Evolutionary conservation across 768 basidiomycete genomes (phyloP), one percentile per base, ranked within the genome.

Genomic region (Hygrophorus pudorinus): DNA sequence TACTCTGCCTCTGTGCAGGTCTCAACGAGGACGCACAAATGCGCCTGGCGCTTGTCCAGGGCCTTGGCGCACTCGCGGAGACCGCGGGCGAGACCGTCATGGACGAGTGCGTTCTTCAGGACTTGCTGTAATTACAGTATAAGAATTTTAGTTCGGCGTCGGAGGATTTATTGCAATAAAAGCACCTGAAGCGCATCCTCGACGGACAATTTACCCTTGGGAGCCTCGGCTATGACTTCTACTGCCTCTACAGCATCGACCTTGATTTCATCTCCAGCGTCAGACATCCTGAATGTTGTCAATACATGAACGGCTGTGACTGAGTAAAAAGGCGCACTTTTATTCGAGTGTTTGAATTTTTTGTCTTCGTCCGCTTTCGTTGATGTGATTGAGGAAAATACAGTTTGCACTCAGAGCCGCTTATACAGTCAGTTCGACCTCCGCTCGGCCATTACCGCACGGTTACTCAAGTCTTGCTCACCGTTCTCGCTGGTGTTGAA

Each of bases 1-100:
- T 99, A 98, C 70, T 97, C 94, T 54, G 93, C 88, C 72, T 98
- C 94, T 42, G 87, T 92, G 76, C 92, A 96, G 46, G 91, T 91
- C 80, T 99, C 94, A 63, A 97, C 93, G 59, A 99, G 84, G 49
- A 99, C 93, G 70, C 94, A 98, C 38, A 98, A 76, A 67, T 98
- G 94, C 45, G 93, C 94, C 75, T 93, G 89, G 58, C 92, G 85
- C 74, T 92, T 96, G 78, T 99, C 94, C 54, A 99, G 77, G 49
- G 94, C 89, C 76, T 99, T 99, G 61, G 94, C 86, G 60, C 80
- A 85, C 74, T 99, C 94, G 53, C 93, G 89, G 53, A 99, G 85
- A 67, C 94, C 94, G 53, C 94, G 88, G 48, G 94, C 90, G 50
- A 99, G 91, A 60, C 94, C 93, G 62, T 99, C 94, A 72, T 97